Evolutionary conservation across 2,329 filamentous ascomycete genomes (phyloP).

Genomic region (Sphaerulina vaccinii): DNA sequence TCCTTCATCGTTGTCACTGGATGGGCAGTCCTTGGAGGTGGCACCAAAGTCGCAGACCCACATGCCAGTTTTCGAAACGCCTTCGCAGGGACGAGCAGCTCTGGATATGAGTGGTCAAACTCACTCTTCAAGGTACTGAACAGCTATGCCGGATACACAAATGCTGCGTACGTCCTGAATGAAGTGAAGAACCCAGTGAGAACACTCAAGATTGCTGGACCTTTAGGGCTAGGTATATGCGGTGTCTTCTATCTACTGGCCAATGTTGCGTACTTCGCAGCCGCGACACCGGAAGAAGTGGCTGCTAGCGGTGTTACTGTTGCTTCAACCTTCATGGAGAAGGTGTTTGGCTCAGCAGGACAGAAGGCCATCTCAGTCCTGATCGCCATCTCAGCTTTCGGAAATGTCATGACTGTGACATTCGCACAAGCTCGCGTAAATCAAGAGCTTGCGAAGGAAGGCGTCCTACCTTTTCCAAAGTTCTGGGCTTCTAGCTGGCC

Average conservation of each 20-base stretch:
- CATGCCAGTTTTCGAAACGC: slow-evolving; percentile 55
- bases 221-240: slow-evolving; percentile 49
- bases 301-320: slow-evolving; percentile 53
- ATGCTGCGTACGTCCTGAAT: slow-evolving; percentile 62
- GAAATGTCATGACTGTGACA: slow-evolving; percentile 57
- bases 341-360: slow-evolving; percentile 55
- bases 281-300: slow-evolving; percentile 46
- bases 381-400: slow-evolving; percentile 58
- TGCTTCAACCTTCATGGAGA: slow-evolving; percentile 59
- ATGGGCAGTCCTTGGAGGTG: slow-evolving; percentile 60
- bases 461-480: slow-evolving; percentile 57
- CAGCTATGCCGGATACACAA: slow-evolving; percentile 40
- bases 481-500: slow-evolving; percentile 64
- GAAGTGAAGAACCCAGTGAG: slow-evolving; percentile 49
- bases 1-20: slow-evolving; percentile 55
- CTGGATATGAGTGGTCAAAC: slow-evolving; percentile 53
- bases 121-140: slow-evolving; percentile 55
- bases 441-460: slow-evolving; percentile 61
- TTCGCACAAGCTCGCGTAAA: slow-evolving; percentile 58
- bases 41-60: slow-evolving; percentile 50
- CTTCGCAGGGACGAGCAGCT: slow-evolving; percentile 49
- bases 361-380: slow-evolving; percentile 57
- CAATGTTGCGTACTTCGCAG: slow-evolving; percentile 61
- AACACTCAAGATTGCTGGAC: slow-evolving; percentile 38
- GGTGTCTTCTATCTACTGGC: slow-evolving; percentile 55